Conservation (phyloP, 805 yeast genomes). For the Candida suzukii region DNA sequence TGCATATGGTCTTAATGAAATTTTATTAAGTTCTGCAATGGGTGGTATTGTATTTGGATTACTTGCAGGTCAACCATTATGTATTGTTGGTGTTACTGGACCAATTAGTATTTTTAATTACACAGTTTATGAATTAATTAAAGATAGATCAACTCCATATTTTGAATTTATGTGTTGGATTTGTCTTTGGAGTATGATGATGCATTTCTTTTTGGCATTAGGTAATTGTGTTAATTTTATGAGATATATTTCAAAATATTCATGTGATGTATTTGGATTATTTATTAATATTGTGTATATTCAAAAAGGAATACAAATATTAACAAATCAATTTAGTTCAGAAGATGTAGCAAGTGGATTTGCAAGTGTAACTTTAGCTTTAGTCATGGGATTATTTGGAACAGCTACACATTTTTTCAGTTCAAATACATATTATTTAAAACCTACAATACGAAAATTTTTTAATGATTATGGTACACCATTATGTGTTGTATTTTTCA, state of each 20-base stretch:
- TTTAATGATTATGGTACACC: constrained; percentile 87
- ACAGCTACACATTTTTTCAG: constrained; percentile 55
- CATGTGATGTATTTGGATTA: constrained; percentile 90
- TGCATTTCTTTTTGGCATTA: constrained; percentile 69
- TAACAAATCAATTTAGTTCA: constrained; percentile 58
- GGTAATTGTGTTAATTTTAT: constrained; percentile 61
- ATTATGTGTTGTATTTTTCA: constrained; percentile 74
- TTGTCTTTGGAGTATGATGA: constrained; percentile 81
- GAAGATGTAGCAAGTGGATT: constrained; percentile 40
- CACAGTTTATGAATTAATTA: constrained; percentile 72
- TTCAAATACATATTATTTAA: constrained; percentile 51
- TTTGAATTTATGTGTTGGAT: constrained; percentile 97
- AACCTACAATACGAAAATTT: constrained; percentile 53
- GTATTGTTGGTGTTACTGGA: constrained; percentile 96
- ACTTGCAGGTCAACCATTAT: constrained; percentile 83
- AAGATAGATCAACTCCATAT: constrained; percentile 44
- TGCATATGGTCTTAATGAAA: constrained; percentile 88
- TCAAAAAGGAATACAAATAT: constrained; percentile 83
- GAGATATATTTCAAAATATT: constrained; percentile 68
- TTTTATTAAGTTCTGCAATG: constrained; percentile 73
- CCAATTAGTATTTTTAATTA: constrained; percentile 90
- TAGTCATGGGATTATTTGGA: constrained; percentile 76
- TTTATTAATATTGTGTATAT: constrained; percentile 84
- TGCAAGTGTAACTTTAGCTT: constrained; percentile 65
- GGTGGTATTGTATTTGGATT: constrained; percentile 88